These are phyloP conservation scores for Berkeleyomyces basicola DNA, from an alignment of 2,329 filamentous ascomycete genomes.

Conservation along the genomic window DNA sequence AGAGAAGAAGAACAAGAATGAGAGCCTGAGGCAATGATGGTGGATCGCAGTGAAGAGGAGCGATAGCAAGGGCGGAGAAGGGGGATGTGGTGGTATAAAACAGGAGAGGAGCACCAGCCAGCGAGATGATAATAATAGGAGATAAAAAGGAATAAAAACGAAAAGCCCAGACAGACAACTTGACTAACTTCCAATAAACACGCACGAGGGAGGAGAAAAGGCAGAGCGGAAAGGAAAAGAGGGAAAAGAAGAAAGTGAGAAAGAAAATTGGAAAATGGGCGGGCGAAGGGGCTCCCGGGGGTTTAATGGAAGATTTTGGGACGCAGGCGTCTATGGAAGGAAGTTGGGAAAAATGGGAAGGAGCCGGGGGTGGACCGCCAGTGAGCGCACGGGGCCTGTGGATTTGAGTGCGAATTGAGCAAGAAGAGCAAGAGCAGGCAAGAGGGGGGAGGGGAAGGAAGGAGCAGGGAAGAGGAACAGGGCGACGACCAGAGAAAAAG, in stretches of 20 bases:
- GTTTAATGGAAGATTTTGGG: constrained; percentile 9
- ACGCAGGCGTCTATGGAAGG: not conserved
- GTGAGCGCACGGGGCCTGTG: constrained; percentile 5
- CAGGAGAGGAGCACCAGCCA: not conserved
- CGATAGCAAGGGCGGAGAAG: not conserved
- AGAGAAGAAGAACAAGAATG: not conserved
- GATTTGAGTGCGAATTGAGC: not conserved
- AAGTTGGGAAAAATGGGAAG: not conserved
- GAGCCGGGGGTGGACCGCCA: constrained; percentile 4
- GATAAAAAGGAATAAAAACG: not conserved
- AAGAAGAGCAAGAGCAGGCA: not conserved
- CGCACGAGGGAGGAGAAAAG: not conserved
- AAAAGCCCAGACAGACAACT: not conserved
- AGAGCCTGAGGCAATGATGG: not conserved
- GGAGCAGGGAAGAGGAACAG: not conserved
- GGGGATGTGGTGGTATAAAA: not conserved
- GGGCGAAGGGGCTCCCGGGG: constrained; percentile 9
- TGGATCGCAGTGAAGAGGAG: not conserved
- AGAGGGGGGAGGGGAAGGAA: not conserved
- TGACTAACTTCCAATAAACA: not conserved
- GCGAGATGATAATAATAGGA: not conserved
- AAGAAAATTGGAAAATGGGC: constrained; percentile 17
- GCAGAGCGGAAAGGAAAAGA: constrained; percentile 17
- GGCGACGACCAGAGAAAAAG: not conserved
- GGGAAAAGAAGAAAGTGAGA: constrained; percentile 17